phyloP scores from a whole-genome alignment of 257 asterid genomes.

The Fraxinus pennsylvanica region DNA sequence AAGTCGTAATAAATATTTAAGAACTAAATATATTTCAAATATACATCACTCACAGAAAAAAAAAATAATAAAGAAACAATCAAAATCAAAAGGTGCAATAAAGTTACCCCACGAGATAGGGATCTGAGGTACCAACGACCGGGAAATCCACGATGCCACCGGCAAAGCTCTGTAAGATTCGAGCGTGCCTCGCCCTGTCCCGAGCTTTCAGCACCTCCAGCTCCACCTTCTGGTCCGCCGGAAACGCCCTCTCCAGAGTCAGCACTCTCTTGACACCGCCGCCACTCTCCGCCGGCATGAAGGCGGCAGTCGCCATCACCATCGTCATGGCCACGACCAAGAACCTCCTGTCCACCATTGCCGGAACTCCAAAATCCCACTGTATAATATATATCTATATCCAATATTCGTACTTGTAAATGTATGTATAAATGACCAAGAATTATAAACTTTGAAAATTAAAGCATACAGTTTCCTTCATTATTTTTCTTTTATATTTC shows the following conservation, averaged over 20 bases:
- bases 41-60: background rate
- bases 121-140: constrained; percentile 74
- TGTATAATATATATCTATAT: background rate
- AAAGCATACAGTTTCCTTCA: background rate
- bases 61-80: background rate
- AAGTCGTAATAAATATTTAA: background rate
- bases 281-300: constrained; percentile 25
- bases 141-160: constrained; percentile 78
- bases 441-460: background rate
- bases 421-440: background rate
- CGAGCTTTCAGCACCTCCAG: constrained; percentile 62
- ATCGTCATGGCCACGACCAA: constrained; percentile 31
- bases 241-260: constrained; percentile 65
- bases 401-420: background rate
- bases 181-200: constrained; percentile 79
- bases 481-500: background rate
- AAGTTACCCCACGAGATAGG: constrained; percentile 74
- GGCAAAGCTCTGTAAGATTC: constrained; percentile 63
- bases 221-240: constrained; percentile 52
- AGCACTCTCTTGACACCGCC: constrained; percentile 49
- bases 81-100: background rate
- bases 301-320: constrained; percentile 22
- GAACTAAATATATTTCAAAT: background rate
- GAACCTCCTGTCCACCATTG: constrained; percentile 45
- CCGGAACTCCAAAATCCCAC: constrained; percentile 31